A percentile compares a stretch with the other conserved stretches of the same genome.
Evolutionary conservation across 352 stramenopile genomes (phyloP).

Genomic region (Thraustochytrium sp.): DNA sequence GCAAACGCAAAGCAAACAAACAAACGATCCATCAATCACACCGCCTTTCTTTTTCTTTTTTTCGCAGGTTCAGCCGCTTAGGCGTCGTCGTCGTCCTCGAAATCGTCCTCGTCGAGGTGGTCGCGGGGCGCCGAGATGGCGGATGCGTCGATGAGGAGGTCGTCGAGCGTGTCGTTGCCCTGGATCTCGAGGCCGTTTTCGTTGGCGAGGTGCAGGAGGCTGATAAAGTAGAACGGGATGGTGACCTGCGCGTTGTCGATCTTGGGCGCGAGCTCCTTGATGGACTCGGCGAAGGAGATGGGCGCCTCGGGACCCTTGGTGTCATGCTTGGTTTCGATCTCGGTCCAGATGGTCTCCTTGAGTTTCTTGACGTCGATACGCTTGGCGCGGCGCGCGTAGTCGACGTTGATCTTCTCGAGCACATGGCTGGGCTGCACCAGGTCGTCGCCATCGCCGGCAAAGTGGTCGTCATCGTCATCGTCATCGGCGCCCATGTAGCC

Average conservation of each 20-base stretch:
- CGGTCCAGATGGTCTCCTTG: constrained; percentile 88
- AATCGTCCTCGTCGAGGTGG: no score
- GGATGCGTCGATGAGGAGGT: constrained; percentile 7
- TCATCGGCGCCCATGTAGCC: constrained; percentile 51
- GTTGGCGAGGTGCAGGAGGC: constrained; percentile 95
- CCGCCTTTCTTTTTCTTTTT: no score
- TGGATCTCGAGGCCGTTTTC: constrained; percentile 88
- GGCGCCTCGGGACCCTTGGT: neutral
- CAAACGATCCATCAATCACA: no score
- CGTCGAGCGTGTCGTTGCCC: neutral
- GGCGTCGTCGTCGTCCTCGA: no score
- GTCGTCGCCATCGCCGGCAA: constrained; percentile 47
- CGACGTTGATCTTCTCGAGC: constrained; percentile 86
- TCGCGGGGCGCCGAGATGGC: neutral
- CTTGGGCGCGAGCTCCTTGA: constrained; percentile 74
- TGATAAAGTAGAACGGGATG: constrained; percentile 98
- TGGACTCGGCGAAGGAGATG: constrained; percentile 76
- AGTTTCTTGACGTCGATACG: constrained; percentile 93
- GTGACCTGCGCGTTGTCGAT: constrained; percentile 88
- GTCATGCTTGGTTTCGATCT: constrained; percentile 56
- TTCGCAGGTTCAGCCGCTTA: no score
- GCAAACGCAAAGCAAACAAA: no score
- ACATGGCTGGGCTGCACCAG: constrained; percentile 52
- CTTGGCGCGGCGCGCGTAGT: constrained; percentile 88
- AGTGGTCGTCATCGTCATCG: constrained; percentile 44